Percentiles rank a stretch among this genome's conserved stretches.
Conservation (phyloP, 164 flowering plant genomes). For the Tinospora cordifolia region DNA sequence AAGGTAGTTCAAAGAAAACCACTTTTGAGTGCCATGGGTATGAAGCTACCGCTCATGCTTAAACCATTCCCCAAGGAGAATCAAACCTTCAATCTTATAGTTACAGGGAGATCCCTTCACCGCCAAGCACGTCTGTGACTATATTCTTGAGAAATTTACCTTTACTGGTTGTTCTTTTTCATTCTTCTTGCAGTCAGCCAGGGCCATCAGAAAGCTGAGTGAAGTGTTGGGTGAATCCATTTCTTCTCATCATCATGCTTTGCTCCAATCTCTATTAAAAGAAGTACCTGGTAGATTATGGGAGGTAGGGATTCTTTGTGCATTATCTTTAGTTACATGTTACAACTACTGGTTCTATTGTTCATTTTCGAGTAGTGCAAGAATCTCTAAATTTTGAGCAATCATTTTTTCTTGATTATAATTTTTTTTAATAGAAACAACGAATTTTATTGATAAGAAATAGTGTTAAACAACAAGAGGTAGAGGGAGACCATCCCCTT, state of each 20-base stretch:
- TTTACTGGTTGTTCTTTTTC: constrained; percentile 7
- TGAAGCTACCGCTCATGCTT: too few relatives aligned
- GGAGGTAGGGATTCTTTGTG: constrained; percentile 57
- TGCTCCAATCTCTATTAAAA: constrained; percentile 61
- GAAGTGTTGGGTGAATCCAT: constrained; percentile 82
- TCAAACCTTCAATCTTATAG: too few relatives aligned
- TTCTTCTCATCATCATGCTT: constrained; percentile 43
- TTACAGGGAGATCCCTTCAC: too few relatives aligned
- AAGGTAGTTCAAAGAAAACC: too few relatives aligned
- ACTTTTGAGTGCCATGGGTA: too few relatives aligned
- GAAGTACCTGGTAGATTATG: constrained; percentile 91
- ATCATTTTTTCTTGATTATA: not conserved
- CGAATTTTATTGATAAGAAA: too few relatives aligned
- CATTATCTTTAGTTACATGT: not conserved
- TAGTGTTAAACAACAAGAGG: too few relatives aligned
- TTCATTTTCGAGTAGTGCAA: not conserved
- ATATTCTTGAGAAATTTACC: not conserved
- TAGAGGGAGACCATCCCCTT: too few relatives aligned
- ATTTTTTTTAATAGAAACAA: too few relatives aligned
- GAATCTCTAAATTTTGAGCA: not conserved
- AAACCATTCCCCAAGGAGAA: too few relatives aligned
- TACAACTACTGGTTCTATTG: constrained; percentile 1
- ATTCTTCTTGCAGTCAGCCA: constrained; percentile 54
- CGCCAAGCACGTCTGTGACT: too few relatives aligned
- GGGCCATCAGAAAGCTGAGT: constrained; percentile 66